Evolutionary conservation across 2,329 filamentous ascomycete species (phyloP).

Genomic region (Colletotrichum brevisporum): DNA sequence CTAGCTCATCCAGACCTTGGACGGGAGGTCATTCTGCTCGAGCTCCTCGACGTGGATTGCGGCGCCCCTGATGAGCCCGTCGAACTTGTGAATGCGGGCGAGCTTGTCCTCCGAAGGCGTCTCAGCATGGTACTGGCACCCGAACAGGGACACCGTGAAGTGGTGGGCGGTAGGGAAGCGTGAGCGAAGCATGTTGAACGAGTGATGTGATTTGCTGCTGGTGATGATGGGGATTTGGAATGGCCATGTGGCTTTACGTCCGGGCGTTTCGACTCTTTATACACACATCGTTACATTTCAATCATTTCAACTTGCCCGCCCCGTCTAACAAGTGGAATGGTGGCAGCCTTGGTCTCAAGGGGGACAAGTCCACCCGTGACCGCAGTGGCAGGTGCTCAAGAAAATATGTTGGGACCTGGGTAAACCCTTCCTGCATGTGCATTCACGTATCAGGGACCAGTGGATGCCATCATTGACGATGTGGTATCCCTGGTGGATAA

Average conservation of each 20-base stretch:
- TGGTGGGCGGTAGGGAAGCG: slow-evolving; percentile 36
- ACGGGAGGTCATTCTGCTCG: slow-evolving; percentile 36
- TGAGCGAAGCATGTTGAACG: slow-evolving; percentile 32
- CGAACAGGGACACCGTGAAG: slow-evolving; percentile 38
- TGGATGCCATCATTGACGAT: not conserved
- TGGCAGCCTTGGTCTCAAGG: not conserved
- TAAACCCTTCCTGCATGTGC: slow-evolving; percentile 25
- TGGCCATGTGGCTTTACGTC: not conserved
- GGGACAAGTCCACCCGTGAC: not conserved
- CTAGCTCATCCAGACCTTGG: slow-evolving; percentile 39
- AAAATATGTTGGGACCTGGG: not conserved
- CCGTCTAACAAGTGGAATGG: not conserved
- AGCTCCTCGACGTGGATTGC: slow-evolving; percentile 38
- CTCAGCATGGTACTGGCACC: slow-evolving; percentile 35
- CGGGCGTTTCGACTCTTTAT: slow-evolving; percentile 14
- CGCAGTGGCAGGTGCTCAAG: not conserved
- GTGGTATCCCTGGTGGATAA: slow-evolving; percentile 1
- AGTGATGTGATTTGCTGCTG: slow-evolving; percentile 7
- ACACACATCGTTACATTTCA: slow-evolving; percentile 13
- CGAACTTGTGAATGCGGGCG: slow-evolving; percentile 29
- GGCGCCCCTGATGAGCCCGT: slow-evolving; percentile 29
- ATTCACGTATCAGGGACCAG: slow-evolving; percentile 10
- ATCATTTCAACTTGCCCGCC: not conserved
- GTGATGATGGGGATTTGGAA: not conserved
- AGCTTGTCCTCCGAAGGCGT: slow-evolving; percentile 30